Evolutionary conservation across 108 stramenopile genomes (phyloP).

Genomic region (Pseudonitzschia delicatissima): DNA sequence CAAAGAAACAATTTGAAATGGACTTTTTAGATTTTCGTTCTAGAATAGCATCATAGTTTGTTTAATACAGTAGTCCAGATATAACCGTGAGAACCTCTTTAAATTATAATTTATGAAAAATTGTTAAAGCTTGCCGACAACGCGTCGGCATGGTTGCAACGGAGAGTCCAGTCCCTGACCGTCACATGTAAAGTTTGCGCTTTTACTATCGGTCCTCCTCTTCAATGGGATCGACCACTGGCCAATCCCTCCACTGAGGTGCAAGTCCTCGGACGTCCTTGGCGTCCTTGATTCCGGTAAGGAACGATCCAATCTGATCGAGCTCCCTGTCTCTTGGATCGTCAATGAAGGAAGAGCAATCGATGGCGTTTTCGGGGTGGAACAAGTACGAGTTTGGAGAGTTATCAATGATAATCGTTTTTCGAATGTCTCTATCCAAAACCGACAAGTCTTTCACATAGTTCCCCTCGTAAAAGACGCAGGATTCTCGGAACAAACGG

Average conservation of each 20-base stretch:
- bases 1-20: too few relatives aligned
- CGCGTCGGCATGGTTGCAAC: too few relatives aligned
- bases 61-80: too few relatives aligned
- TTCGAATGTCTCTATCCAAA: conserved; percentile 79
- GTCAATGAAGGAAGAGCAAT: conserved; percentile 95
- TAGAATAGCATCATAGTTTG: too few relatives aligned
- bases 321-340: conserved; percentile 91
- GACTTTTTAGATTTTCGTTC: too few relatives aligned
- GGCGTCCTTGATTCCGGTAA: conserved; percentile 74
- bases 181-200: too few relatives aligned
- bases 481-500: conserved; percentile 96
- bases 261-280: conserved; percentile 76
- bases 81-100: too few relatives aligned
- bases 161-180: too few relatives aligned
- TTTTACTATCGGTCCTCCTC: conserved; percentile 13
- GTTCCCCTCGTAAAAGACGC: conserved; percentile 96
- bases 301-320: conserved; percentile 89
- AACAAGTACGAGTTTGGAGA: conserved; percentile 95
- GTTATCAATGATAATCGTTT: conserved; percentile 97
- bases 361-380: conserved; percentile 98
- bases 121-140: too few relatives aligned
- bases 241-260: conserved; percentile 86
- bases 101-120: too few relatives aligned
- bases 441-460: conserved; percentile 96
- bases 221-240: conserved; percentile 49